Conservation (phyloP, 2,329 filamentous ascomycete species). For the Rachicladosporium sp. region DNA sequence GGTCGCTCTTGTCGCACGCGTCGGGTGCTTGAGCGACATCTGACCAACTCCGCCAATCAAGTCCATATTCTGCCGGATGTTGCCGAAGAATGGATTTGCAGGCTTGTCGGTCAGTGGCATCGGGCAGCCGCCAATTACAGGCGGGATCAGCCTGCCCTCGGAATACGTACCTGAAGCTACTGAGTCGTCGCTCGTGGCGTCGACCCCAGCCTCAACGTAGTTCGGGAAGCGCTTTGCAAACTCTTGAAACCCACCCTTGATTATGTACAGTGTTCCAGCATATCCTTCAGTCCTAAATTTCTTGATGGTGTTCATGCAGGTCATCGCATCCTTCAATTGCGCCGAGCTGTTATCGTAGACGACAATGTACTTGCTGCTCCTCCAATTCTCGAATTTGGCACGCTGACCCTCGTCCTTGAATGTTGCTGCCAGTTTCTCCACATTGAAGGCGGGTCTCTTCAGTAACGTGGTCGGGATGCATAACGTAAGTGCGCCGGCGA, state of each 20-base stretch:
- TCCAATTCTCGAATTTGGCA: slow-evolving; percentile 65
- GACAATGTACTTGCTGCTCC: slow-evolving; percentile 59
- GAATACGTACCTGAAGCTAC: slow-evolving; percentile 29
- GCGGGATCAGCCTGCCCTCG: slow-evolving; percentile 46
- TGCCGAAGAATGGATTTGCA: slow-evolving; percentile 83
- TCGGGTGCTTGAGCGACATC: slow-evolving; percentile 48
- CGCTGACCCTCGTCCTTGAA: slow-evolving; percentile 63
- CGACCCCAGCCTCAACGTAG: slow-evolving; percentile 41
- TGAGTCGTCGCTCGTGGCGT: slow-evolving; percentile 6
- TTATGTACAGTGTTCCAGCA: slow-evolving; percentile 57
- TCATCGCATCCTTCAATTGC: slow-evolving; percentile 66
- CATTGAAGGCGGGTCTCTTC: slow-evolving; percentile 80
- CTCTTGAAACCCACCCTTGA: slow-evolving; percentile 69
- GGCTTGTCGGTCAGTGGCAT: slow-evolving; percentile 59
- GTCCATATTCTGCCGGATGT: slow-evolving; percentile 95
- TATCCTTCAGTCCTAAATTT: slow-evolving; percentile 85
- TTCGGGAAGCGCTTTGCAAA: slow-evolving; percentile 58
- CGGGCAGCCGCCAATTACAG: slow-evolving; percentile 79
- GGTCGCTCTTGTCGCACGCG: slow-evolving; percentile 34
- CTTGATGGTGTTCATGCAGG: slow-evolving; percentile 76
- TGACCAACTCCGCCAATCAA: slow-evolving; percentile 87
- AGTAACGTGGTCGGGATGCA: slow-evolving; percentile 91
- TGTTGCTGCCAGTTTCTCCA: slow-evolving; percentile 75
- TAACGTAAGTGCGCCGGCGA: slow-evolving; percentile 73
- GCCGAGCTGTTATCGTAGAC: slow-evolving; percentile 74